phyloP scores from a whole-genome alignment of 2,329 filamentous ascomycete genomes.

The Monosporascus sp. region DNA sequence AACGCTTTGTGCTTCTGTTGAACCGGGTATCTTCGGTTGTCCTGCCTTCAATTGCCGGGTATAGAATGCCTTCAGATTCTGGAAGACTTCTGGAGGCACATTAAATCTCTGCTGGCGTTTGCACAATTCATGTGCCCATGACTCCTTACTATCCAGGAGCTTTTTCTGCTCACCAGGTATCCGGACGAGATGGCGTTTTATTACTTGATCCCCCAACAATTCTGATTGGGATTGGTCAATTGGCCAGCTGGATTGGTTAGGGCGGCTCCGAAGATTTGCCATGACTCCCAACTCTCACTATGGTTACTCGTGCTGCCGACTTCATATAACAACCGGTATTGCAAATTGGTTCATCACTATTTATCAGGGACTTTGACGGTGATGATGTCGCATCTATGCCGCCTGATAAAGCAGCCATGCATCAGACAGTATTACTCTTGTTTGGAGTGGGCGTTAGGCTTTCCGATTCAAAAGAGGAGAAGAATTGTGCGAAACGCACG shows the following conservation, averaged over 20 bases:
- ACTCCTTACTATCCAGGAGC: constrained; percentile 40
- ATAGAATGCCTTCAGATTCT: constrained; percentile 18
- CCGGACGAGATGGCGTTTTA: constrained; percentile 35
- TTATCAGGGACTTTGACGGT: too few species aligned
- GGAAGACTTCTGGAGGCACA: constrained; percentile 27
- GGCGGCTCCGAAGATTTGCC: not conserved
- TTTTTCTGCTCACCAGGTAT: constrained; percentile 43
- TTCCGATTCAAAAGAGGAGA: too few species aligned
- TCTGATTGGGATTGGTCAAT: constrained; percentile 12
- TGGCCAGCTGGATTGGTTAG: constrained; percentile 4
- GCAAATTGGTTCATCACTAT: not conserved
- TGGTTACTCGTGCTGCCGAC: too few species aligned
- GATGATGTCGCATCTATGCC: too few species aligned
- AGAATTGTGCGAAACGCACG: too few species aligned
- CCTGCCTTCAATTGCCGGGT: constrained; percentile 7
- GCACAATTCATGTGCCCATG: constrained; percentile 26
- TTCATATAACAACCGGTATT: not conserved
- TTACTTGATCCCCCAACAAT: constrained; percentile 24
- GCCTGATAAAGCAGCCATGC: too few species aligned
- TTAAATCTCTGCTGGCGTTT: constrained; percentile 20
- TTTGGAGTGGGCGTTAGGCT: too few species aligned
- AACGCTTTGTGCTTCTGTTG: not conserved
- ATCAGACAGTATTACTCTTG: too few species aligned
- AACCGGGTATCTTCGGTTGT: constrained; percentile 1
- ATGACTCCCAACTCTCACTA: not conserved